Percentiles rank a stretch among this genome's conserved stretches.
These are phyloP conservation scores for Stagonosporopsis rhizophila DNA, from an alignment of 2,329 filamentous ascomycete genomes.

Conservation along the genomic window DNA sequence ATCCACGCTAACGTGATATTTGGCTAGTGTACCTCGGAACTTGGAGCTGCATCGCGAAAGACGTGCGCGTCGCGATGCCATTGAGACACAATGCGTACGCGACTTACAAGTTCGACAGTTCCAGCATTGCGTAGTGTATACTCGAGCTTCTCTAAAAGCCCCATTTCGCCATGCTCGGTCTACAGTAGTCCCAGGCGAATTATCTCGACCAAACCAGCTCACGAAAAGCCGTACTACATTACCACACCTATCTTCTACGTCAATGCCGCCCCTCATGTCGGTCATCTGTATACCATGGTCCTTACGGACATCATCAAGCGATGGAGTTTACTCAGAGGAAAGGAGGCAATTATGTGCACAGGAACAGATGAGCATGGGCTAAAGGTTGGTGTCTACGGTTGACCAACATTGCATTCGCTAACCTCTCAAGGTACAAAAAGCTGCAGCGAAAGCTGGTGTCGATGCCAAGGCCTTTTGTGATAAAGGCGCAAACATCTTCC, in stretches of 20 bases:
- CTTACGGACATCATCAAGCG: constrained; percentile 90
- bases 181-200: constrained; percentile 25
- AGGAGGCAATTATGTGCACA: constrained; percentile 77
- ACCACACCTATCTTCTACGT: constrained; percentile 99
- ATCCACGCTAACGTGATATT: not conserved
- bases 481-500: constrained; percentile 79
- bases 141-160: constrained; percentile 20
- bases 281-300: constrained; percentile 93
- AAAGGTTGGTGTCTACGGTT: constrained; percentile 62
- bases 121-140: constrained; percentile 28
- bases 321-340: constrained; percentile 81
- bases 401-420: not conserved
- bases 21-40: constrained; percentile 19
- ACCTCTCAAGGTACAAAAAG: constrained; percentile 77
- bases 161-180: constrained; percentile 36
- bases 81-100: constrained; percentile 41
- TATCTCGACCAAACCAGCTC: constrained; percentile 27
- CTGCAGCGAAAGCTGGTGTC: constrained; percentile 73
- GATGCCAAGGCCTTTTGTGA: constrained; percentile 89
- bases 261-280: constrained; percentile 94
- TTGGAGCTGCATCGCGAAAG: constrained; percentile 25
- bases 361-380: constrained; percentile 98
- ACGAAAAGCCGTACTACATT: constrained; percentile 84
- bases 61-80: constrained; percentile 20
- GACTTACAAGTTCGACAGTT: constrained; percentile 27